Percentiles rank a stretch among this genome's conserved stretches.
These are phyloP conservation scores for Rhodotorula mucilaginosa DNA, from an alignment of 1,284 basidiomycete species.

Conservation along the genomic window DNA sequence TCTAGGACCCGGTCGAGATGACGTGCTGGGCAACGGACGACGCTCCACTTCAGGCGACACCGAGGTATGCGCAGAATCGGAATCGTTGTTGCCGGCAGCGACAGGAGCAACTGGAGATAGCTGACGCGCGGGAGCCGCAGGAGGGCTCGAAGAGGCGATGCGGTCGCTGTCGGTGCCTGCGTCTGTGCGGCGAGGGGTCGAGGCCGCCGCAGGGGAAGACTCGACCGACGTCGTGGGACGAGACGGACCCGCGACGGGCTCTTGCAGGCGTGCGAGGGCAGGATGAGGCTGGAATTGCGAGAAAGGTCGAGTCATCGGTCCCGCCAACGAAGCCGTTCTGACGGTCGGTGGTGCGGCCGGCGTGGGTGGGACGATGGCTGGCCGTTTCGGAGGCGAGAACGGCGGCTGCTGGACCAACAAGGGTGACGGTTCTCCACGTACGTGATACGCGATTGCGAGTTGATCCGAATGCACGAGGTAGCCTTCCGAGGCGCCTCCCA, in stretches of 20 bases:
- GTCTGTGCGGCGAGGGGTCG: background rate
- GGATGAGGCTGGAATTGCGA: constrained; percentile 7
- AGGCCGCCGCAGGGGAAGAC: background rate
- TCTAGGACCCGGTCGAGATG: background rate
- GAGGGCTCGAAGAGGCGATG: background rate
- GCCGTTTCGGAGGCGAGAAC: background rate
- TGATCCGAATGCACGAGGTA: constrained; percentile 29
- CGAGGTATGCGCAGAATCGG: background rate
- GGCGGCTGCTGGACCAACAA: background rate
- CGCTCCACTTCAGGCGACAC: constrained; percentile 4
- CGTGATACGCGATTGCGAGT: constrained; percentile 17
- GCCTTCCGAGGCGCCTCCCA: background rate
- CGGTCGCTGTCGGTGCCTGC: background rate
- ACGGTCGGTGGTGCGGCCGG: background rate
- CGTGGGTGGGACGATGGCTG: background rate
- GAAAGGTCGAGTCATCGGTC: background rate
- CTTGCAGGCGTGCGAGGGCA: background rate
- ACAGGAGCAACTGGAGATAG: background rate
- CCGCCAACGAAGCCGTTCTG: no score
- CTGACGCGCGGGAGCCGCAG: background rate
- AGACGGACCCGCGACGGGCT: no score
- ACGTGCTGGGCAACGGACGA: background rate
- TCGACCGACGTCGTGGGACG: constrained; percentile 1
- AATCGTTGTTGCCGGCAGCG: background rate
- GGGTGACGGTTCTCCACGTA: constrained; percentile 1